Evolutionary conservation across 176 grass and related monocot genomes (phyloP), one percentile per base, ranked within the genome.

Genomic region (Typha latifolia): DNA sequence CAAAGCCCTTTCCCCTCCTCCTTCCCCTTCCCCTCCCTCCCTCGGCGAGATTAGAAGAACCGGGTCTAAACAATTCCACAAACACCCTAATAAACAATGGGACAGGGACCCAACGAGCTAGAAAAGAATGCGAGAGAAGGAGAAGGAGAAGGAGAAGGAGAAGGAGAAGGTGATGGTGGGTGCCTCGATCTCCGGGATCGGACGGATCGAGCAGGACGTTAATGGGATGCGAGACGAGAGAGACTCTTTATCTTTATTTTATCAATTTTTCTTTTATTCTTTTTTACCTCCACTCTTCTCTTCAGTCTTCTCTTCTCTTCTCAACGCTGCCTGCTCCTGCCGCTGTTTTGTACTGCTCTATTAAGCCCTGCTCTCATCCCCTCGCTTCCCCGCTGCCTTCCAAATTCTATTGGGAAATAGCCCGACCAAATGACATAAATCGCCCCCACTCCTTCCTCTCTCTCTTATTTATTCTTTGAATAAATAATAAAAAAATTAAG

Each of bases 31-130:
- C 53, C 16, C n/a, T 59, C 16, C 20, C 53, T 21, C 53, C 20
- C 53, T 22, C n/a, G 3, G 8, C 11, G 0, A 5, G 16, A 21
- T 59, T 22, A 7, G 20, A 11, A 59, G 53, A 59, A 59, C 29
- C 6, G 57, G 74, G 51, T 70, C 52, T 56, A 86, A 71, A 66
- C 66, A 84, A 84, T 66, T 65, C 66, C 65, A 65, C 77, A 51
- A 78, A 82, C 77, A 82, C 66, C 66, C 13, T 29, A 70, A 51
- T 61, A 24, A 32, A 74, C 16, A 59, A 22, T 59, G 53, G 14
- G 53, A 59, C 53, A 19, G 16, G 20, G n/a, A 59, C 53, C 53
- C 53, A 59, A 22, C 53, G 18, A 59, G 20, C 20, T 59, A 78
- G 48, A 69, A 78, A 78, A 83, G 61, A 62, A 53, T 37, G 34